Percentiles rank a stretch among this genome's conserved stretches.
These are phyloP conservation scores for Boletus rex-veris DNA, from an alignment of 768 basidiomycete genomes.

Conservation along the genomic window DNA sequence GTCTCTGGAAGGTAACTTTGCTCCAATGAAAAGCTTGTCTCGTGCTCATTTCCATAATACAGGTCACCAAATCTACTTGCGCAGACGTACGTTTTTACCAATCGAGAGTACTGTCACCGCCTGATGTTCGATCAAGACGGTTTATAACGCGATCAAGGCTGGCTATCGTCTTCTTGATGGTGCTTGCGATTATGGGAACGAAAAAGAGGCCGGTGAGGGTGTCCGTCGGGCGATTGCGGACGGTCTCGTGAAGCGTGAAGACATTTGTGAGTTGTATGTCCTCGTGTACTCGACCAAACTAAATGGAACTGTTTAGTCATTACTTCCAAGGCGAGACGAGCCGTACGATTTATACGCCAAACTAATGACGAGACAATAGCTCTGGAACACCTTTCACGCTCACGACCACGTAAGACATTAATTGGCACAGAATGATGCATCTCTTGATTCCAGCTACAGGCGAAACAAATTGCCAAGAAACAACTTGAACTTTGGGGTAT, in stretches of 20 bases:
- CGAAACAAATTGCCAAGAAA: constrained; percentile 49
- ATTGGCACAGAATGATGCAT: background rate
- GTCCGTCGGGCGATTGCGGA: constrained; percentile 74
- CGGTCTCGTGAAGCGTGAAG: constrained; percentile 83
- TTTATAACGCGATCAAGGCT: constrained; percentile 81
- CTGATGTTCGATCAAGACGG: constrained; percentile 44
- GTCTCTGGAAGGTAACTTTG: constrained; percentile 61
- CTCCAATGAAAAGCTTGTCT: background rate
- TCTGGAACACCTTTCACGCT: constrained; percentile 90
- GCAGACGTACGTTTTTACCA: constrained; percentile 46
- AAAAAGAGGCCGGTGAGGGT: constrained; percentile 80
- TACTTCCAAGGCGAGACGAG: constrained; percentile 64
- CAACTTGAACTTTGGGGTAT: constrained; percentile 82
- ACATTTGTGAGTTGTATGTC: constrained; percentile 58
- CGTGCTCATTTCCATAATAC: constrained; percentile 1
- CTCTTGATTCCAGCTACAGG: constrained; percentile 34
- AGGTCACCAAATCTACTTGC: constrained; percentile 59
- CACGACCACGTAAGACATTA: constrained; percentile 57
- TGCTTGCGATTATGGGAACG: constrained; percentile 86
- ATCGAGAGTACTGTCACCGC: background rate
- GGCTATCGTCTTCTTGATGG: constrained; percentile 88
- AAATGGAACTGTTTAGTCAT: constrained; percentile 48
- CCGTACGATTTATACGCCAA: background rate
- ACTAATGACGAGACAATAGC: constrained; percentile 34
- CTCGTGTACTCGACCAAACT: background rate